Percentiles rank a stretch among this genome's conserved stretches.
These are phyloP conservation scores for Phytophthora sp. DNA, from an alignment of 352 stramenopile species.

Conservation along the genomic window DNA sequence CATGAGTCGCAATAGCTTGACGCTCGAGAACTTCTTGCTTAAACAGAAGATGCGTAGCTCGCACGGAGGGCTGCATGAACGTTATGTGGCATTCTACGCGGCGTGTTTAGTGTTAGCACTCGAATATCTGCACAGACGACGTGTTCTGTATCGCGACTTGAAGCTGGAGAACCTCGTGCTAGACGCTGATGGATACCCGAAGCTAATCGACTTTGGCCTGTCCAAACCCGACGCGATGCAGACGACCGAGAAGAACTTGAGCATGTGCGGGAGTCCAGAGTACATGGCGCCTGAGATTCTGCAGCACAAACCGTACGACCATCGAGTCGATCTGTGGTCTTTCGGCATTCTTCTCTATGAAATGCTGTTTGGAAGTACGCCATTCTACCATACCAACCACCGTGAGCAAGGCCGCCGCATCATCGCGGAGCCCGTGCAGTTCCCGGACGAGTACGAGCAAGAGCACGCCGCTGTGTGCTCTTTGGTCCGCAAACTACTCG, in stretches of 20 bases:
- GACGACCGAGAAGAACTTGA: constrained; percentile 53
- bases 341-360: constrained; percentile 85
- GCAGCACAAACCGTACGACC: constrained; percentile 61
- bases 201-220: constrained; percentile 77
- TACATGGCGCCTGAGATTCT: constrained; percentile 84
- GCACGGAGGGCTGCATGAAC: constrained; percentile 85
- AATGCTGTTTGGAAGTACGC: constrained; percentile 59
- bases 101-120: constrained; percentile 94
- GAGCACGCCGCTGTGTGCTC: constrained; percentile 41
- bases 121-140: constrained; percentile 68
- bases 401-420: constrained; percentile 81
- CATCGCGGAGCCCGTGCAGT: constrained; percentile 53
- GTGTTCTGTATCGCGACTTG: constrained; percentile 84
- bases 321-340: constrained; percentile 70
- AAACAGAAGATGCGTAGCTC: constrained; percentile 44
- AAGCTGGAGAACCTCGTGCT: constrained; percentile 91
- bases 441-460: constrained; percentile 60
- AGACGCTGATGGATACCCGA: constrained; percentile 87
- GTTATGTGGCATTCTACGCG: constrained; percentile 93
- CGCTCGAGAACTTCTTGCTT: constrained; percentile 46
- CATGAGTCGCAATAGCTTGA: constrained; percentile 40
- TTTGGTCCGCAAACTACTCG: constrained; percentile 55
- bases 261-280: constrained; percentile 76
- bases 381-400: constrained; percentile 90
- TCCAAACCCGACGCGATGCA: constrained; percentile 55